These are phyloP conservation scores for Nidularia sp. DNA, from an alignment of 768 basidiomycete genomes.

Conservation along the genomic window DNA sequence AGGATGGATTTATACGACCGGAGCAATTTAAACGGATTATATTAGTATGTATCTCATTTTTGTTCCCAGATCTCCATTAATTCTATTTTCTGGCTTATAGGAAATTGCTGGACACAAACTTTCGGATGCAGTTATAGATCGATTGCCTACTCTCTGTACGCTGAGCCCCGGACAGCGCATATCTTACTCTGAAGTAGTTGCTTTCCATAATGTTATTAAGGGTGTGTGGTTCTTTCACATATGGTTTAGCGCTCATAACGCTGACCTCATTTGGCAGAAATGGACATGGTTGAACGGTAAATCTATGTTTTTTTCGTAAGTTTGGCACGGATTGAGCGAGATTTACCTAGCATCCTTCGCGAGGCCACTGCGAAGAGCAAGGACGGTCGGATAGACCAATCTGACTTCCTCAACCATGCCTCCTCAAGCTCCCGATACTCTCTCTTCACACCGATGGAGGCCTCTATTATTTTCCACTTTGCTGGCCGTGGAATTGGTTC, in stretches of 20 bases:
- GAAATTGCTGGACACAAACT: conserved; percentile 98
- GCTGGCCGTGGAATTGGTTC: conserved; percentile 73
- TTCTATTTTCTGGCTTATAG: conserved; percentile 30
- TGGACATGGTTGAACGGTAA: conserved; percentile 94
- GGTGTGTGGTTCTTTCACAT: conserved; percentile 35
- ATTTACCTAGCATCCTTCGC: conserved; percentile 63
- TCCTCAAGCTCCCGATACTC: conserved; percentile 87
- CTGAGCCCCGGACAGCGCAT: conserved; percentile 86
- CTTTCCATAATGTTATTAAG: conserved; percentile 95
- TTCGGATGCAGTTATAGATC: conserved; percentile 88
- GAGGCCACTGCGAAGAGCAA: conserved; percentile 88
- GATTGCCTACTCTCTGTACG: conserved; percentile 88
- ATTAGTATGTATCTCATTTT: conserved; percentile 50
- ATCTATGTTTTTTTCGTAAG: conserved; percentile 11
- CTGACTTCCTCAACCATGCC: conserved; percentile 92
- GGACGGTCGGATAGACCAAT: conserved; percentile 93
- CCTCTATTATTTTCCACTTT: conserved; percentile 97
- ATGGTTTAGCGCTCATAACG: conserved; percentile 1
- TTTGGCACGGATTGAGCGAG: conserved; percentile 6
- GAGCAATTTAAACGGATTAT: conserved; percentile 96
- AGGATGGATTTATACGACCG: conserved; percentile 91
- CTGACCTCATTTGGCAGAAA: conserved; percentile 60
- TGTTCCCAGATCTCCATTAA: background rate
- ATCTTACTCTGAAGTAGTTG: conserved; percentile 93
- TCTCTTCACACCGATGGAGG: conserved; percentile 97